Conservation (phyloP, 345 rosid genomes). For the Trapa bicornis region DNA sequence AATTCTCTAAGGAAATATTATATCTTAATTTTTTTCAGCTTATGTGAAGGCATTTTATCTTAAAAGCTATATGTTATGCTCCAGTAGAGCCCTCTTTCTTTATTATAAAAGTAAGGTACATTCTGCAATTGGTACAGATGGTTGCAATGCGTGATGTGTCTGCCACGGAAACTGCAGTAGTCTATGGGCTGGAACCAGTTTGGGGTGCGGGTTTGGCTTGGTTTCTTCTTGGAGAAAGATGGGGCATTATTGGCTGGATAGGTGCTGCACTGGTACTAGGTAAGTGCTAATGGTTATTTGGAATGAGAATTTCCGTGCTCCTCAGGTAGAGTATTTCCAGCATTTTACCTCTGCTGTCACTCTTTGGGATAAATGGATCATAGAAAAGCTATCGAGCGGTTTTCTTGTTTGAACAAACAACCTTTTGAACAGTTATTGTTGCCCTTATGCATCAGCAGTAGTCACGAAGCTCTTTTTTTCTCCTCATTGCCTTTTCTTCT, state of each 20-base stretch:
- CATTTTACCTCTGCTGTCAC: background rate
- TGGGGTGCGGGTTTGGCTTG: slow-evolving; percentile 70
- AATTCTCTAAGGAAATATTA: background rate
- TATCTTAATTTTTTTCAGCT: background rate
- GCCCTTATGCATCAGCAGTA: background rate
- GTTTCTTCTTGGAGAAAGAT: slow-evolving; percentile 59
- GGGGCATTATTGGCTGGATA: slow-evolving; percentile 51
- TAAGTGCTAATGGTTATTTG: slow-evolving; percentile 9
- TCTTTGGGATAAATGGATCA: background rate
- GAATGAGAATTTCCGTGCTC: background rate
- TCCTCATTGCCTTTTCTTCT: background rate
- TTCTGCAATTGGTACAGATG: slow-evolving; percentile 24
- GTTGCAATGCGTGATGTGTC: slow-evolving; percentile 48
- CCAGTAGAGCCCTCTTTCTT: background rate
- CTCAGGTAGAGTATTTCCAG: background rate
- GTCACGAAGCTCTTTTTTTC: background rate
- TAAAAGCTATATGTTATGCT: background rate
- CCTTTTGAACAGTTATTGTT: background rate
- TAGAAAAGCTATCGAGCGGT: background rate
- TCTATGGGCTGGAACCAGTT: slow-evolving; percentile 56
- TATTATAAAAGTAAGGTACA: background rate
- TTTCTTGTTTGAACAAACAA: background rate
- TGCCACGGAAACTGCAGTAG: slow-evolving; percentile 44
- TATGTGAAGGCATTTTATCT: background rate
- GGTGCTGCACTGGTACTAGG: slow-evolving; percentile 55